A percentile compares a stretch with the other conserved stretches of the same genome.
These are phyloP conservation scores for Talaromyces trachyspermus DNA, from an alignment of 495 filamentous ascomycete species.

Conservation along the genomic window DNA sequence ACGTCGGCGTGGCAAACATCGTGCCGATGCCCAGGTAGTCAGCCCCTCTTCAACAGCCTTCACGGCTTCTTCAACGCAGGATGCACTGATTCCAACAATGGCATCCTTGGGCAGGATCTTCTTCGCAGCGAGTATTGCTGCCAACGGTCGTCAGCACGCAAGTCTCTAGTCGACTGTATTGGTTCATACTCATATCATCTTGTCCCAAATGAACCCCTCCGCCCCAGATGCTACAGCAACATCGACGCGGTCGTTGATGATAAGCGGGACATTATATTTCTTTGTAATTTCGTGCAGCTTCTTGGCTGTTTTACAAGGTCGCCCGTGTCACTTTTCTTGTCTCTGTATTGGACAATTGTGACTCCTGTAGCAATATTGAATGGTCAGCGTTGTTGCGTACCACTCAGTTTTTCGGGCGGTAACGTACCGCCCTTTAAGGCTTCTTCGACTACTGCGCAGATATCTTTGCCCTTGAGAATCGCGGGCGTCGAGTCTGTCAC, in stretches of 20 bases:
- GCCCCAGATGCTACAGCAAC: constrained; percentile 78
- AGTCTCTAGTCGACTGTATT: not conserved
- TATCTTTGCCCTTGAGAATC: constrained; percentile 63
- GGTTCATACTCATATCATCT: constrained; percentile 72
- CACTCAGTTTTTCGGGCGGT: not conserved
- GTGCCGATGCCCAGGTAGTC: constrained; percentile 88
- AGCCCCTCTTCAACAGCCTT: constrained; percentile 63
- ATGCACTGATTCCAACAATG: constrained; percentile 67
- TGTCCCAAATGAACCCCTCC: constrained; percentile 94
- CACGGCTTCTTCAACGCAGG: constrained; percentile 57
- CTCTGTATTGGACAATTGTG: constrained; percentile 82
- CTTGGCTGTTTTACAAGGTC: constrained; percentile 62
- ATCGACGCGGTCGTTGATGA: constrained; percentile 95
- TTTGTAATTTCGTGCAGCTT: constrained; percentile 63
- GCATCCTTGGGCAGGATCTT: constrained; percentile 63
- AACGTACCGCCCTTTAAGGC: constrained; percentile 62
- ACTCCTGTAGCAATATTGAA: constrained; percentile 45
- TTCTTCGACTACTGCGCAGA: constrained; percentile 66
- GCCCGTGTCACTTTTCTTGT: constrained; percentile 76
- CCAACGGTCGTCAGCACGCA: constrained; percentile 7
- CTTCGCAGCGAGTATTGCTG: constrained; percentile 59
- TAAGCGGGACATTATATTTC: constrained; percentile 63
- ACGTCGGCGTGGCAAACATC: constrained; percentile 79
- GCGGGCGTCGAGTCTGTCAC: constrained; percentile 85
- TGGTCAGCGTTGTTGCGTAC: too few relatives aligned